phyloP scores from a whole-genome alignment of 768 basidiomycete genomes.

The Imleria badia region DNA sequence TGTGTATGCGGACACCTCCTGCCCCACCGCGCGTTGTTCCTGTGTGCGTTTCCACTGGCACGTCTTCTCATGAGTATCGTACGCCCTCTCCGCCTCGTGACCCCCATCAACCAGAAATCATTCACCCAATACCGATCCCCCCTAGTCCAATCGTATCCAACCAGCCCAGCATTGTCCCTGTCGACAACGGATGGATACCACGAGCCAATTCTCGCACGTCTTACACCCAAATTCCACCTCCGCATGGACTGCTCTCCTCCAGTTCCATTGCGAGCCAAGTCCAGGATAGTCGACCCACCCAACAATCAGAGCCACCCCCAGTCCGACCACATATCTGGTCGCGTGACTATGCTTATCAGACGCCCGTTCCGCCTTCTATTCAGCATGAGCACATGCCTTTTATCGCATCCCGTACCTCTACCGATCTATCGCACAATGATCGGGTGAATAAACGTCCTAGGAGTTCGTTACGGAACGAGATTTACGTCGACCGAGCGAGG shows the following conservation, averaged over 20 bases:
- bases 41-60: no score
- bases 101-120: constrained; percentile 22
- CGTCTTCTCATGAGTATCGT: constrained; percentile 20
- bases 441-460: constrained; percentile 28
- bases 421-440: constrained; percentile 33
- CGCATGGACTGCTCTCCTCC: constrained; percentile 20
- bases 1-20: constrained; percentile 18
- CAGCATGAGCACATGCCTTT: constrained; percentile 22
- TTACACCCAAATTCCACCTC: constrained; percentile 22
- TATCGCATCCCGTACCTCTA: constrained; percentile 27
- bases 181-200: constrained; percentile 33
- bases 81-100: constrained; percentile 10
- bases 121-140: constrained; percentile 31
- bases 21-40: no score
- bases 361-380: constrained; percentile 8
- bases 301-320: constrained; percentile 8
- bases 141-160: constrained; percentile 11
- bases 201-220: constrained; percentile 26
- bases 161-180: constrained; percentile 7
- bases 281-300: constrained; percentile 8
- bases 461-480: no score
- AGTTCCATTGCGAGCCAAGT: constrained; percentile 12
- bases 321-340: constrained; percentile 25
- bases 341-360: constrained; percentile 32
- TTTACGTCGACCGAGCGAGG: constrained; percentile 17